phyloP scores from a whole-genome alignment of 2,329 filamentous ascomycete species.

The Arthrobotrys sinensis region DNA sequence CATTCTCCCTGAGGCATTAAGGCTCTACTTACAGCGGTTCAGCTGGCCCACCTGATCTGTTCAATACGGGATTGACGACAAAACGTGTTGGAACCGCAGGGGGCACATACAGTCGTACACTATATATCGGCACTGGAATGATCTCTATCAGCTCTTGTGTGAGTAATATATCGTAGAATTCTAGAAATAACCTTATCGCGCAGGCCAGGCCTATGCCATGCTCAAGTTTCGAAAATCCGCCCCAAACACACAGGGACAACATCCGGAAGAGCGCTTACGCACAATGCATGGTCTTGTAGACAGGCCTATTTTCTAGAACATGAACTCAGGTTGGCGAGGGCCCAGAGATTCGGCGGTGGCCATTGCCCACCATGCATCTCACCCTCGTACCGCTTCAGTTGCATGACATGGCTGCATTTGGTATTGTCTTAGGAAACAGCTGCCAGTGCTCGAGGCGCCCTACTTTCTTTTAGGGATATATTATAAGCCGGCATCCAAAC shows the following conservation, averaged over 20 bases:
- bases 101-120: neutral
- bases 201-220: neutral
- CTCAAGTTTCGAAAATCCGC: neutral
- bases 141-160: neutral
- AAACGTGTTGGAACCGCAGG: neutral
- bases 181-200: neutral
- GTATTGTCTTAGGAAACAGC: too few species aligned
- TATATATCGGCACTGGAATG: neutral
- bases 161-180: too few species aligned
- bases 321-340: too few species aligned
- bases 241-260: neutral
- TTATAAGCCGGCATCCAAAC: too few species aligned
- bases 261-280: conserved; percentile 3
- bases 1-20: neutral
- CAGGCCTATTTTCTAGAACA: too few species aligned
- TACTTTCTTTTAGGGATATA: too few species aligned
- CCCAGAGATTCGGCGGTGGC: too few species aligned
- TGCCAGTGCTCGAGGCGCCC: too few species aligned
- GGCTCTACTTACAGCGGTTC: neutral
- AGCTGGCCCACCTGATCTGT: neutral
- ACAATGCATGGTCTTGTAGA: neutral
- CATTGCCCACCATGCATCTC: too few species aligned
- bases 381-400: too few species aligned
- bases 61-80: neutral
- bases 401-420: too few species aligned